Percentiles rank a stretch among this genome's conserved stretches.
Conservation (phyloP, 345 rosid species). For the Eucalyptus cloeziana region DNA sequence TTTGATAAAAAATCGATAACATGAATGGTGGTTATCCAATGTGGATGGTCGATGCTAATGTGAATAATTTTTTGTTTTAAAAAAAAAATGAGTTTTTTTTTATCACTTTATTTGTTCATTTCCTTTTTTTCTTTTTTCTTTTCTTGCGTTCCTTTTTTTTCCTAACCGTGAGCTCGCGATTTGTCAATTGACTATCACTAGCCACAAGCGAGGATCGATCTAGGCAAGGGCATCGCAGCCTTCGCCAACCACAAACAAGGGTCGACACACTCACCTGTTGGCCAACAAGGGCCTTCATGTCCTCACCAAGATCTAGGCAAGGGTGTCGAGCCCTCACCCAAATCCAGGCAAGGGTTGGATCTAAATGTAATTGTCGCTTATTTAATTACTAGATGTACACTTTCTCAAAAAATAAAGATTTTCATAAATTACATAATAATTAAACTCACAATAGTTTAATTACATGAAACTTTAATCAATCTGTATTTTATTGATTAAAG, state of each 20-base stretch:
- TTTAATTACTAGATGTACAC: not conserved
- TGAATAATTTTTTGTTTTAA: too few relatives aligned
- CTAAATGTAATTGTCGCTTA: too few relatives aligned
- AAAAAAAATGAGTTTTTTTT: too few relatives aligned
- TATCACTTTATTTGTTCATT: too few relatives aligned
- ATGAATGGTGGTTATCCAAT: fast-evolving
- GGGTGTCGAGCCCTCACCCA: too few relatives aligned
- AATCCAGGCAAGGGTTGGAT: too few relatives aligned
- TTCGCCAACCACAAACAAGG: fast-evolving
- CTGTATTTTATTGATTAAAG: not conserved
- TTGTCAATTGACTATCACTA: too few relatives aligned
- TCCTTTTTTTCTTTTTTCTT: fast-evolving
- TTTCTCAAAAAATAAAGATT: too few relatives aligned
- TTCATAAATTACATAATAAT: not conserved
- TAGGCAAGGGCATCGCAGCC: fast-evolving
- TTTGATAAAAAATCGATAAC: fast-evolving
- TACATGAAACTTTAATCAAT: not conserved
- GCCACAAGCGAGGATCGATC: fast-evolving
- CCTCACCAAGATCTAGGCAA: too few relatives aligned
- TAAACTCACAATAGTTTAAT: not conserved
- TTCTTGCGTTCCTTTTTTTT: not conserved
- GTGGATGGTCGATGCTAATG: fast-evolving
- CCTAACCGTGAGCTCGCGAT: fast-evolving
- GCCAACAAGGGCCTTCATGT: too few relatives aligned
- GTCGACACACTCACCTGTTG: fast-evolving